Evolutionary conservation across 2,329 filamentous ascomycete genomes (phyloP).

Genomic region (Xylariaceae sp.): DNA sequence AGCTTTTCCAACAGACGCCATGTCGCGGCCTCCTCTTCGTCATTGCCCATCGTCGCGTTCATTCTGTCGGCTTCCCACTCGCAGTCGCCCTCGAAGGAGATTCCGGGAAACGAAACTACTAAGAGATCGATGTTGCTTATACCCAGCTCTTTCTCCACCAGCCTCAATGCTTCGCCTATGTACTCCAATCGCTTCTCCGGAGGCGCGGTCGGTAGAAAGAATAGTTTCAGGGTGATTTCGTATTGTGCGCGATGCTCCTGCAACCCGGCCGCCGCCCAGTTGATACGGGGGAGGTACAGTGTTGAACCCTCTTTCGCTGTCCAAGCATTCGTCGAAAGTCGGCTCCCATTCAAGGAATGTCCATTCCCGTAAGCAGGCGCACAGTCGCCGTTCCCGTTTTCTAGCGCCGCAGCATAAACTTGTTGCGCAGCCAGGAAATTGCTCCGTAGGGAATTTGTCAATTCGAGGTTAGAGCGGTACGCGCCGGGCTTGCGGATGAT

Average conservation of each 20-base stretch:
- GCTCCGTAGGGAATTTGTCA: constrained; percentile 82
- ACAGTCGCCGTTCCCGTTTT: constrained; percentile 31
- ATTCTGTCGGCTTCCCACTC: constrained; percentile 72
- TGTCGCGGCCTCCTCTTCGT: constrained; percentile 68
- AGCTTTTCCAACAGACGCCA: constrained; percentile 76
- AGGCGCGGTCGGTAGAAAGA: constrained; percentile 78
- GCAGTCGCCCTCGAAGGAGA: constrained; percentile 91
- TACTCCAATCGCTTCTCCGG: constrained; percentile 67
- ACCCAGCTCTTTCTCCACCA: constrained; percentile 80
- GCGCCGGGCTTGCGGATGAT: constrained; percentile 78
- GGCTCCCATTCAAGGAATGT: constrained; percentile 34
- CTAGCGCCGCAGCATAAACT: constrained; percentile 49
- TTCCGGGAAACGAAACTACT: constrained; percentile 89
- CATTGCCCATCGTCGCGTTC: constrained; percentile 63
- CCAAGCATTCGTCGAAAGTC: constrained; percentile 59
- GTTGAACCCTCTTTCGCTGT: constrained; percentile 63
- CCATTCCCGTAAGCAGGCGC: constrained; percentile 34
- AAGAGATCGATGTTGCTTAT: constrained; percentile 80
- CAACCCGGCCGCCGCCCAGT: constrained; percentile 71
- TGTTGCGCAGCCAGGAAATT: constrained; percentile 79
- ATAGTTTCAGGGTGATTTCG: constrained; percentile 94
- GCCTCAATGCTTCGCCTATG: constrained; percentile 74
- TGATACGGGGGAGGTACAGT: constrained; percentile 77
- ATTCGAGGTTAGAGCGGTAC: constrained; percentile 88
- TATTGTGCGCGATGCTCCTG: constrained; percentile 83